phyloP scores from a whole-genome alignment of 805 yeast genomes.

The Metschnikowia similis region DNA sequence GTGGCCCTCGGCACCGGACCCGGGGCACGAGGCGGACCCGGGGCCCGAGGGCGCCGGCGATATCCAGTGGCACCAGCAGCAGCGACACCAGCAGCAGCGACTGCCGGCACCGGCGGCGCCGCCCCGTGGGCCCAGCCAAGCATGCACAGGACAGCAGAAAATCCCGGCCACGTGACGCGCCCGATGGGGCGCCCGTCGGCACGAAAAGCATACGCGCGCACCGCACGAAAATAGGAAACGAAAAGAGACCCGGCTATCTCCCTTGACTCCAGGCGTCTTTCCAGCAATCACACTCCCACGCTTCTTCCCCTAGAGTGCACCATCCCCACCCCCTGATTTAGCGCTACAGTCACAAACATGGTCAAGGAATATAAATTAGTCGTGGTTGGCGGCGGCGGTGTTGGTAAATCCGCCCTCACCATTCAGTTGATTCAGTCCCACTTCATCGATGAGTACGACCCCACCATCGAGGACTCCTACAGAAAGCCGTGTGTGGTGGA shows the following conservation, averaged over 20 bases:
- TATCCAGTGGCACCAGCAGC: neutral
- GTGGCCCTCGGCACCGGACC: neutral
- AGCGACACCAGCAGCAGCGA: no score
- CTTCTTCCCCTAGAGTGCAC: neutral
- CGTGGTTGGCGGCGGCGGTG: conserved; percentile 98
- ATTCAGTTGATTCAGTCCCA: conserved; percentile 92
- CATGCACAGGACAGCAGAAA: no score
- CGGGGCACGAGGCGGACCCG: no score
- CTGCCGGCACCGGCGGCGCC: no score
- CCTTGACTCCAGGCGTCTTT: neutral
- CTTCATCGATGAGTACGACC: conserved; percentile 96
- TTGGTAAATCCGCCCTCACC: conserved; percentile 94
- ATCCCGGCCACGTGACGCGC: neutral
- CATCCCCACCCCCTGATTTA: neutral
- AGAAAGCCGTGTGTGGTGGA: conserved; percentile 86
- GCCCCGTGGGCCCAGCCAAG: no score
- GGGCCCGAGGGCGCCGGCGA: no score
- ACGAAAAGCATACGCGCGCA: neutral
- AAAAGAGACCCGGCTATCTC: neutral
- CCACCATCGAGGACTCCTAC: conserved; percentile 91
- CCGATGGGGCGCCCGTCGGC: neutral
- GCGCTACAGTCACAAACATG: conserved; percentile 14
- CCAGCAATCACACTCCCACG: neutral
- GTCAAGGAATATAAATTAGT: conserved; percentile 85
- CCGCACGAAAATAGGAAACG: conserved; percentile 2